Evolutionary conservation across 2,329 filamentous ascomycete species (phyloP).

Genomic region (Stemphylium beticola): DNA sequence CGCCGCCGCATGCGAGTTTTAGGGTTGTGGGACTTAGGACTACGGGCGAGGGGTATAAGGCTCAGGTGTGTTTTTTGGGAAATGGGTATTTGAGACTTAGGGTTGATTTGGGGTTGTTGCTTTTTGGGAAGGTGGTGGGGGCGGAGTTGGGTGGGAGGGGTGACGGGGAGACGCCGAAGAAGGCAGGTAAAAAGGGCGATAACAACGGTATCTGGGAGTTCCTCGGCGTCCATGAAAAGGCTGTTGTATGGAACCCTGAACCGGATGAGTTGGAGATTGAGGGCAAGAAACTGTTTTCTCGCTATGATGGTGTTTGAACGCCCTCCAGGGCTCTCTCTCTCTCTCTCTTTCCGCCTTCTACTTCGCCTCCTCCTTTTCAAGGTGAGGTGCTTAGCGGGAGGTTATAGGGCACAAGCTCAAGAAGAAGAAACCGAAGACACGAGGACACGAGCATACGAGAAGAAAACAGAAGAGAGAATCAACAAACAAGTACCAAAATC

Average conservation of each 20-base stretch:
- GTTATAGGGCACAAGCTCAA: too few relatives aligned
- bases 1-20: conserved; percentile 39
- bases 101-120: conserved; percentile 35
- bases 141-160: conserved; percentile 10
- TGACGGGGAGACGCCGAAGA: conserved; percentile 25
- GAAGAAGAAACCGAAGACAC: too few relatives aligned
- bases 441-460: too few relatives aligned
- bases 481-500: too few relatives aligned
- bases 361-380: too few relatives aligned
- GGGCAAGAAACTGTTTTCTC: conserved; percentile 24
- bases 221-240: conserved; percentile 24
- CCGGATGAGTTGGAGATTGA: conserved; percentile 25
- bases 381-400: too few relatives aligned
- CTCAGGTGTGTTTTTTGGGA: conserved; percentile 38
- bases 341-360: too few relatives aligned
- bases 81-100: conserved; percentile 38
- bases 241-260: conserved; percentile 9
- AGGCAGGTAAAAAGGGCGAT: conserved; percentile 24
- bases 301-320: conserved; percentile 23
- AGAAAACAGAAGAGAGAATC: too few relatives aligned
- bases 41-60: conserved; percentile 27
- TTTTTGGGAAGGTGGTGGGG: conserved; percentile 30
- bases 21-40: conserved; percentile 29
- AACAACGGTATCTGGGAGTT: conserved; percentile 24
- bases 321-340: too few relatives aligned